A percentile compares a stretch with the other conserved stretches of the same genome.
Evolutionary conservation across 106 monocot species (phyloP).

Genomic region (Dendrobium nobile): DNA sequence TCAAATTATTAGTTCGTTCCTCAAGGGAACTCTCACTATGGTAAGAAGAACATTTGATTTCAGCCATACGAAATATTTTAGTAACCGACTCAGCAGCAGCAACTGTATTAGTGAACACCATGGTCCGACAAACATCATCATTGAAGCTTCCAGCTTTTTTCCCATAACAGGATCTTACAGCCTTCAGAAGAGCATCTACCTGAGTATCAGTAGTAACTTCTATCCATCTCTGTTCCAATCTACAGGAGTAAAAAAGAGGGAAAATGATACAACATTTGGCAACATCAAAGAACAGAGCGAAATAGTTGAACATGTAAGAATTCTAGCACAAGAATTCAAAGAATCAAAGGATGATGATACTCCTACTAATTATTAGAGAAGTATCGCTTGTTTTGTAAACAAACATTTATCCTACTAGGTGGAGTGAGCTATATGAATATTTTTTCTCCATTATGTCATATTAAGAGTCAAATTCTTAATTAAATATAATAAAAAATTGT

Average conservation of each 20-base stretch:
- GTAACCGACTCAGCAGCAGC: slow-evolving; percentile 71
- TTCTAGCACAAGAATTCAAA: not conserved
- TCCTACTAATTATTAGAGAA: not conserved
- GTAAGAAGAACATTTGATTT: slow-evolving; percentile 64
- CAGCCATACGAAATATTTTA: slow-evolving; percentile 58
- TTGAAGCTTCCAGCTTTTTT: slow-evolving; percentile 14
- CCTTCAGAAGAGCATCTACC: slow-evolving; percentile 77
- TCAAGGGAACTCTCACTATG: slow-evolving; percentile 80
- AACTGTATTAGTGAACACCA: slow-evolving; percentile 95
- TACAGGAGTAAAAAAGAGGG: slow-evolving; percentile 12
- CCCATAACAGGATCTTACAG: slow-evolving; percentile 44
- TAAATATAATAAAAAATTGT: too few species aligned
- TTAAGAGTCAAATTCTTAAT: too few species aligned
- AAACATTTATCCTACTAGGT: too few species aligned
- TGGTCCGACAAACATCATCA: slow-evolving; percentile 39
- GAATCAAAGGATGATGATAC: not conserved
- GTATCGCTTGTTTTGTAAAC: not conserved
- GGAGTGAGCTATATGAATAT: too few species aligned
- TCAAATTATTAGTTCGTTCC: slow-evolving; percentile 48
- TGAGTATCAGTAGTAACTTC: slow-evolving; percentile 88
- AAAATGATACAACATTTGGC: not conserved
- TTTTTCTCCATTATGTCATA: too few species aligned
- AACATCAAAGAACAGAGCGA: not conserved
- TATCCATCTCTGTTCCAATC: slow-evolving; percentile 89
- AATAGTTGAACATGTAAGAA: not conserved